phyloP scores from a whole-genome alignment of 352 stramenopile genomes.

The Salisapilia sapeloensis region DNA sequence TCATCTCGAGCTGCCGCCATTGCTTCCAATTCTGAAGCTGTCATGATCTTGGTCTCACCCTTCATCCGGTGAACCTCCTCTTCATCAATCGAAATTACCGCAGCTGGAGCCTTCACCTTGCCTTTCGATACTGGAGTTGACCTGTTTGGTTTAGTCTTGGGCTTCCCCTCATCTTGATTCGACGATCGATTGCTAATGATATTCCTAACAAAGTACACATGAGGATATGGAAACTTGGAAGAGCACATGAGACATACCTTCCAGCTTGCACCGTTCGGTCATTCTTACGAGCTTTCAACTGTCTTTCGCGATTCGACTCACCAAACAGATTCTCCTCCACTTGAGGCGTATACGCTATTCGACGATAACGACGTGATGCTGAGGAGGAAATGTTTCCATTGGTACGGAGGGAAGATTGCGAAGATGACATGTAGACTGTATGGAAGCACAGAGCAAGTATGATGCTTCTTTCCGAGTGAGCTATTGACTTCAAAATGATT shows the following conservation, averaged over 20 bases:
- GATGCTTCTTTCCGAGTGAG: no score
- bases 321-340: constrained; percentile 67
- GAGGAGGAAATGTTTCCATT: no score
- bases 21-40: constrained; percentile 22
- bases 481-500: no score
- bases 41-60: constrained; percentile 49
- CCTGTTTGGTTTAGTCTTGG: constrained; percentile 8
- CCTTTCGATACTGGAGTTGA: constrained; percentile 3
- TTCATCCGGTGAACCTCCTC: constrained; percentile 42
- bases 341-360: constrained; percentile 31
- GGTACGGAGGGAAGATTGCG: no score
- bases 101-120: constrained; percentile 3
- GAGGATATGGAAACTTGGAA: background rate
- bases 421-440: no score
- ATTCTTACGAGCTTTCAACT: constrained; percentile 23
- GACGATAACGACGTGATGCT: constrained; percentile 46
- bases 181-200: constrained; percentile 12
- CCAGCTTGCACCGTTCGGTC: constrained; percentile 42
- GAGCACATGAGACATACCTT: constrained; percentile 7
- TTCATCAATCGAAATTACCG: constrained; percentile 15
- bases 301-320: constrained; percentile 10
- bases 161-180: constrained; percentile 9
- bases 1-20: constrained; percentile 34
- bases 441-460: no score
- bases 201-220: constrained; percentile 8